These are phyloP conservation scores for Fusarium sulawesiense DNA, from an alignment of 2,329 filamentous ascomycete species.

Conservation along the genomic window DNA sequence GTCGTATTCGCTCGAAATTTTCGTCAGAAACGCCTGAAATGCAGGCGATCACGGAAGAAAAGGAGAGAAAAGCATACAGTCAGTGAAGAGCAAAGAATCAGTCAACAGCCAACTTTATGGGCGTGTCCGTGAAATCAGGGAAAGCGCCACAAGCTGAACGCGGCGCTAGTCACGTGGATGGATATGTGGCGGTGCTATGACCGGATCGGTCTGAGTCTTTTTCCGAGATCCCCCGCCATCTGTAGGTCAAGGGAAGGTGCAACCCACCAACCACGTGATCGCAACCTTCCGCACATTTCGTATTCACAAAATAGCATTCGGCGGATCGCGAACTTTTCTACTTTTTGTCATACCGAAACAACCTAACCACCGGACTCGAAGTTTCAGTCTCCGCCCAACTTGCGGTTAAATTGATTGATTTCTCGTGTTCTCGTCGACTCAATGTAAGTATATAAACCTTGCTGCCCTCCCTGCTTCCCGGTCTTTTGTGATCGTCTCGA, in stretches of 20 bases:
- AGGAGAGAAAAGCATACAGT: slow-evolving; percentile 37
- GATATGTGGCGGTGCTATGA: slow-evolving; percentile 39
- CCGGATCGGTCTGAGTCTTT: slow-evolving; percentile 13
- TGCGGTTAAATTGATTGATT: slow-evolving; percentile 99
- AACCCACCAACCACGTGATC: slow-evolving; percentile 17
- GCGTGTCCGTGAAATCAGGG: slow-evolving; percentile 42
- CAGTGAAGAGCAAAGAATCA: slow-evolving; percentile 44
- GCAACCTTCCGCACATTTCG: not conserved
- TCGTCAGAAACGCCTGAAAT: slow-evolving; percentile 28
- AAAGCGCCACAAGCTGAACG: slow-evolving; percentile 39
- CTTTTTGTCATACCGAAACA: slow-evolving; percentile 48
- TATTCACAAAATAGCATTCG: slow-evolving; percentile 26
- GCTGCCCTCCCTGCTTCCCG: not conserved
- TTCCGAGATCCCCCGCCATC: slow-evolving; percentile 38
- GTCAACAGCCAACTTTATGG: slow-evolving; percentile 44
- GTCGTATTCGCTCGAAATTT: slow-evolving; percentile 41
- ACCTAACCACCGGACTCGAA: slow-evolving; percentile 78
- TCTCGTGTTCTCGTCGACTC: slow-evolving; percentile 77
- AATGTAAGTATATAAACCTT: slow-evolving; percentile 51
- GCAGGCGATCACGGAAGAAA: slow-evolving; percentile 42
- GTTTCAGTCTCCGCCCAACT: slow-evolving; percentile 97
- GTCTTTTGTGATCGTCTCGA: slow-evolving; percentile 4
- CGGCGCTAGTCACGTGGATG: slow-evolving; percentile 10
- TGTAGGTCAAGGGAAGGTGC: slow-evolving; percentile 7
- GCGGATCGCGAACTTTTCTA: slow-evolving; percentile 46